Base-by-base conservation (phyloP, 208 protist species). In the Leishmania braziliensis region DNA sequence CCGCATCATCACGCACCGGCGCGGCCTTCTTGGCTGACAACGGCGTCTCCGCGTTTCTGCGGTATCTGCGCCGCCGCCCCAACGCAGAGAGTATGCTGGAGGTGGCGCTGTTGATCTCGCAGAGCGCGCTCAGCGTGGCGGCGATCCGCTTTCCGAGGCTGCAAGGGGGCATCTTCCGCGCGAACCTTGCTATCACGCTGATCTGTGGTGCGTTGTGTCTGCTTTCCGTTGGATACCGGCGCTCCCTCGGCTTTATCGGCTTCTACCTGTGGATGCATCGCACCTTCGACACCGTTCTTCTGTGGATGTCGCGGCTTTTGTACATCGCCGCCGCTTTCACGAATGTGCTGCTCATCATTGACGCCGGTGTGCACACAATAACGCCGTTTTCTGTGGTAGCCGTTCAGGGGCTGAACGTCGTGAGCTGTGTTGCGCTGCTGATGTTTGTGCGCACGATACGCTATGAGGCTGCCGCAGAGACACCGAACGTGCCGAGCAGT, bases 31-130 rank as follows among this genome's bases (percentile, higher is more conserved):
- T 83, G 16, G 77, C 82, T 3, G 74, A 78, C 39, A 60, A 75
- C 43, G 77, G 73, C 18, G 26, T 79, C 14, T 78, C 75, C 3
- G n/a, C 51, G n/a, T n/a, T 88, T 10, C 70, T 94, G n/a, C 66
- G 62, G 62, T 74, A 82, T 26, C 89, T 94, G 69, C 46, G 82
- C 39, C 78, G 78, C 29, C 89, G 90, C 53, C 90, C 93, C 43
- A 96, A 96, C 78, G 78, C 88, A 43, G 89, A 95, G 83, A 90
- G 88, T 5, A 88, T 79, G 20, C 71, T 95, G 69, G 87, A 93
- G 80, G 58, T 86, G 53, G 83, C 85, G 16, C 81, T 95, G 77
- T 18, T 92, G 33, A 48, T 89, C 0, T 85, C 76, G 5, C 88
- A 94, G 60, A 72, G 84, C 9, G 78, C 81, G 63, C 48, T 95